Evolutionary conservation across 148 eudicot species (phyloP), one percentile per base, ranked within the genome.

Genomic region (Persicaria maculosa): DNA sequence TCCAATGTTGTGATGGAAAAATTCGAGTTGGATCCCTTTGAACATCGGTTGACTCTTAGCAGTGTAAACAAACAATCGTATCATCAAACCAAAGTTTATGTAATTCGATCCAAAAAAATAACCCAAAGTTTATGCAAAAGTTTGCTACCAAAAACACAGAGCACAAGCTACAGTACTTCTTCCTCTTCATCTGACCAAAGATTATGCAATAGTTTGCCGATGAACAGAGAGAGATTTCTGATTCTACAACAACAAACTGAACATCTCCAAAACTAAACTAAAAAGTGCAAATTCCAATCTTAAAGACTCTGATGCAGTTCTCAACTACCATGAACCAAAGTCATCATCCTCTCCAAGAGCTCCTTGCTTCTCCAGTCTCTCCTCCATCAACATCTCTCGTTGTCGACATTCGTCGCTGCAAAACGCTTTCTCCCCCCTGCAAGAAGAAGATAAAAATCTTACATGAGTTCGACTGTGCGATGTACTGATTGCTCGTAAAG

Each of bases 401-500:
- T 72, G 46, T 9, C 89, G 82, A 78, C 92, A 86, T 47, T 86
- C 86, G 55, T 79, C 81, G 79, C 90, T 86, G 81, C 92, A 88
- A 71, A 88, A 86, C 6, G 86, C 92, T 53, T 83, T 88, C 75
- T 88, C 90, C 1, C 92, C 92, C 73, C 92, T 88, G 84, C 8
- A 75, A 72, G 11, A 48, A 31, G 3, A 31, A 31, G 3, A 31
- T 31, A 2, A 31, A 31, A 31, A 31, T 31, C 40, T 31, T 31
- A 31, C 40, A 31, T 31, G 40, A 31, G 1, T 31, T 31, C 40
- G 40, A 31, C 1, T 31, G 40, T 31, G 40, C 40, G 40, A 31
- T 31, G 40, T 31, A 31, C 40, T 31, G 40, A 31, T 31, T 31
- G 40, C 40, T 31, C 1, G 1, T 31, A 31, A 31, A 31, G 40